phyloP scores from a whole-genome alignment of 2,329 filamentous ascomycete species.

The Xylariaceae sp. region DNA sequence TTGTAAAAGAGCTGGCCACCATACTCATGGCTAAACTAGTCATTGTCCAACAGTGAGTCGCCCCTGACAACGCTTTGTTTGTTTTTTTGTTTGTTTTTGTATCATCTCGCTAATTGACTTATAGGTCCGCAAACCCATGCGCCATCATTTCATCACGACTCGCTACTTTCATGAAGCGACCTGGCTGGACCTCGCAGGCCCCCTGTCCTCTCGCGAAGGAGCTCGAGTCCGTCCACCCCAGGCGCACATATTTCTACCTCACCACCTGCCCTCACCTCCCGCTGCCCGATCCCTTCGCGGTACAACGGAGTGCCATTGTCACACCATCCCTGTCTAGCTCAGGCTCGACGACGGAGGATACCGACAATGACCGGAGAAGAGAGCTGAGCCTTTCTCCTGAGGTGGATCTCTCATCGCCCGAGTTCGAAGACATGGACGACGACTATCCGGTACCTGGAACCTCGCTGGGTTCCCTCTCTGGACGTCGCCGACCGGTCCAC shows the following conservation, averaged over 20 bases:
- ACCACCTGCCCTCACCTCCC: conserved; percentile 81
- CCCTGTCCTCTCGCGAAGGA: conserved; percentile 91
- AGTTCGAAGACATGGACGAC: conserved; percentile 71
- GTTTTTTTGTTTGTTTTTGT: conserved; percentile 9
- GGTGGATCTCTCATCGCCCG: conserved; percentile 80
- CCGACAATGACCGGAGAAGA: conserved; percentile 58
- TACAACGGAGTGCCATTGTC: conserved; percentile 54
- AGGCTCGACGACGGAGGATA: conserved; percentile 66
- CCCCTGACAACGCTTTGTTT: background rate
- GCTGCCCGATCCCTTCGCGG: conserved; percentile 59
- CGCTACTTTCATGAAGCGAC: conserved; percentile 81
- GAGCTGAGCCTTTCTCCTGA: conserved; percentile 87
- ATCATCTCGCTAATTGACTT: conserved; percentile 22
- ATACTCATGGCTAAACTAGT: conserved; percentile 71
- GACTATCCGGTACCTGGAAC: conserved; percentile 55
- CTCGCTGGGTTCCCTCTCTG: conserved; percentile 52
- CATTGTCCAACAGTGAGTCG: conserved; percentile 81
- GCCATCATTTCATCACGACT: conserved; percentile 93
- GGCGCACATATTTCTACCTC: conserved; percentile 93
- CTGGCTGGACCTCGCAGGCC: conserved; percentile 69
- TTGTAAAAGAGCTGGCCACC: conserved; percentile 87
- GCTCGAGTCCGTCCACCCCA: conserved; percentile 84
- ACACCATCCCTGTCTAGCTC: conserved; percentile 77
- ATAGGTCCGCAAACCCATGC: conserved; percentile 88
- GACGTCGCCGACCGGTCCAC: conserved; percentile 32